Conservation (phyloP, 768 basidiomycete genomes). For the Naganishia friedmannii region DNA sequence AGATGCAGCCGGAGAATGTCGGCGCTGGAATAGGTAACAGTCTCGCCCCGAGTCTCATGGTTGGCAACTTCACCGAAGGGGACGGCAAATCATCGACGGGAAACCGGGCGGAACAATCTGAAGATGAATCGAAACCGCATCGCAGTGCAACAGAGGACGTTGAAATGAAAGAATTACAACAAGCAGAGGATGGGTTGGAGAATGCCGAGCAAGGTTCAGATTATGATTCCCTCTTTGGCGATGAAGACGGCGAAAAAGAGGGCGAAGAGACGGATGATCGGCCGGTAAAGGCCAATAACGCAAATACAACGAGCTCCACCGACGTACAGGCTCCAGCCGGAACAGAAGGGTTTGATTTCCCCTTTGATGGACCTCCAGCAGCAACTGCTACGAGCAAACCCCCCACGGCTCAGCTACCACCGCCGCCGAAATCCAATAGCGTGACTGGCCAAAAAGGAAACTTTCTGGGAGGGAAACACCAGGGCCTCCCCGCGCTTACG, state of each 20-base stretch:
- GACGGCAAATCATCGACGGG: background rate
- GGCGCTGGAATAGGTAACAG: slow-evolving; percentile 17
- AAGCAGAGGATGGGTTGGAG: slow-evolving; percentile 18
- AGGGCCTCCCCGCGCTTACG: slow-evolving; percentile 62
- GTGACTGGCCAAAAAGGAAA: background rate
- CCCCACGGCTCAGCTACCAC: background rate
- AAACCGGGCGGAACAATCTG: background rate
- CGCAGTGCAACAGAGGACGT: slow-evolving; percentile 25
- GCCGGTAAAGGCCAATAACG: background rate
- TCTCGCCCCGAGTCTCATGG: slow-evolving; percentile 23
- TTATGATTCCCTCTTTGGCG: slow-evolving; percentile 86
- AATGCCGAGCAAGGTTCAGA: slow-evolving; percentile 62
- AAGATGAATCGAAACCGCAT: background rate
- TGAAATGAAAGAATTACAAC: slow-evolving; percentile 28
- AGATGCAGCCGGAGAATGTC: slow-evolving; percentile 62
- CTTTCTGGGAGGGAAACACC: slow-evolving; percentile 3
- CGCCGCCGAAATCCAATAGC: background rate
- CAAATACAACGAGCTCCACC: background rate
- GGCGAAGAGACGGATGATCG: slow-evolving; percentile 51
- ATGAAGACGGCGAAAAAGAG: slow-evolving; percentile 65
- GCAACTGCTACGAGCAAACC: background rate
- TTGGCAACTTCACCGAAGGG: slow-evolving; percentile 24
- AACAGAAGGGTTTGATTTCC: background rate
- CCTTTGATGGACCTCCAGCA: slow-evolving; percentile 1
- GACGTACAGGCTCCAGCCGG: background rate